These are phyloP conservation scores for Aureobasidium sp. DNA, from an alignment of 2,329 filamentous ascomycete species.

Conservation along the genomic window DNA sequence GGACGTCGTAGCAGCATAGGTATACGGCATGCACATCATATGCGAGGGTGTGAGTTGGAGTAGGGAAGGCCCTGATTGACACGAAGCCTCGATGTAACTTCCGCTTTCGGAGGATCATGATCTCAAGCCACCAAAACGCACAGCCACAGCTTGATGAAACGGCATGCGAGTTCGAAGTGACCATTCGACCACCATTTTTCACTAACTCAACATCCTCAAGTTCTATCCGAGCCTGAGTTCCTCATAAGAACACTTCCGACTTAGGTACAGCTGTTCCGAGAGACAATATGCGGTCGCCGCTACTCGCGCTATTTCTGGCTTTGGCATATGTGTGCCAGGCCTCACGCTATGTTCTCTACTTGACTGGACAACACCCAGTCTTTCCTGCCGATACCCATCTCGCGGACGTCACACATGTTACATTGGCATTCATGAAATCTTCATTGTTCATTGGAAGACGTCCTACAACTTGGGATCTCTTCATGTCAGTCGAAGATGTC, in stretches of 20 bases:
- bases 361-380: conserved; percentile 34
- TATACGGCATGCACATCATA: not conserved
- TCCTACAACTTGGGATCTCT: conserved; percentile 53
- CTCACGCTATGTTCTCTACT: conserved; percentile 17
- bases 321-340: conserved; percentile 6
- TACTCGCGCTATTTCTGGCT: conserved; percentile 6
- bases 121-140: not conserved
- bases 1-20: not conserved
- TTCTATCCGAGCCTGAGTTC: not conserved
- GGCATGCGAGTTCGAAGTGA: not conserved
- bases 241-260: not conserved
- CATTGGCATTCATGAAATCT: conserved; percentile 65
- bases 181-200: not conserved
- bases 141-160: not conserved
- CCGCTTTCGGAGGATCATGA: not conserved
- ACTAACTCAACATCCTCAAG: no score
- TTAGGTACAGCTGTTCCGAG: not conserved
- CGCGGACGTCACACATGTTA: conserved; percentile 60
- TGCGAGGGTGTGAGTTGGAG: not conserved
- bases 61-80: not conserved
- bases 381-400: conserved; percentile 38
- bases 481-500: conserved; percentile 55
- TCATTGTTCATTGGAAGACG: conserved; percentile 55
- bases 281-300: not conserved
- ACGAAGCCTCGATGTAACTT: not conserved